Conservation (phyloP, 1,284 basidiomycete species). For the Tetrapyrgos nigripes region DNA sequence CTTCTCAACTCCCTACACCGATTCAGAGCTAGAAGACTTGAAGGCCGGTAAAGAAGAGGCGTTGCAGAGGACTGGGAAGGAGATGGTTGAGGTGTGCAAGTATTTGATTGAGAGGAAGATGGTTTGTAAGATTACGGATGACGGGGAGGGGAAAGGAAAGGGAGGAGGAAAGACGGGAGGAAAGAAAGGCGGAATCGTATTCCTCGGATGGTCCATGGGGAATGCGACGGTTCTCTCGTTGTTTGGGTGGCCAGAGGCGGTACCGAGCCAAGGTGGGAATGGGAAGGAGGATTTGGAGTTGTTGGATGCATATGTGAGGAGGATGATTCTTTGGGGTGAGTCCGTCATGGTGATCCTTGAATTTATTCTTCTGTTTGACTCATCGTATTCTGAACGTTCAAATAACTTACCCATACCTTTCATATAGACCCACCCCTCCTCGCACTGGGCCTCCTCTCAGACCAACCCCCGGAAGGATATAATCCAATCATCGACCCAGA, state of each 20-base stretch:
- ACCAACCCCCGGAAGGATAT: neutral
- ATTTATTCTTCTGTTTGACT: no score
- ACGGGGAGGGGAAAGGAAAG: no score
- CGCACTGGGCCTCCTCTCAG: neutral
- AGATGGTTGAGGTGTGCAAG: slow-evolving; percentile 31
- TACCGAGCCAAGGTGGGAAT: no score
- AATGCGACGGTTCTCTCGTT: neutral
- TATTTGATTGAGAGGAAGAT: slow-evolving; percentile 30
- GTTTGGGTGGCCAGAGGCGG: neutral
- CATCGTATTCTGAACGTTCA: no score
- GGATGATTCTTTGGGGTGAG: neutral
- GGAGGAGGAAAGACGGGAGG: no score
- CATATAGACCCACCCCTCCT: neutral
- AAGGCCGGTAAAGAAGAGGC: slow-evolving; percentile 28
- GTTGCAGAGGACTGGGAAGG: slow-evolving; percentile 29
- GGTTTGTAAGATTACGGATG: slow-evolving; percentile 27
- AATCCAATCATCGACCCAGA: neutral
- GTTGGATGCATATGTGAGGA: neutral
- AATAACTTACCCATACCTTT: neutral
- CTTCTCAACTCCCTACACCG: slow-evolving; percentile 38
- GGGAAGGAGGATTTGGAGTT: neutral
- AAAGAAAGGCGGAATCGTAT: slow-evolving; percentile 33
- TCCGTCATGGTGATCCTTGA: no score
- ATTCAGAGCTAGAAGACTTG: slow-evolving; percentile 35
- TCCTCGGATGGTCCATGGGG: slow-evolving; percentile 38